These are phyloP conservation scores for Lecanicillium sp. DNA, from an alignment of 2,329 filamentous ascomycete genomes.

Conservation along the genomic window DNA sequence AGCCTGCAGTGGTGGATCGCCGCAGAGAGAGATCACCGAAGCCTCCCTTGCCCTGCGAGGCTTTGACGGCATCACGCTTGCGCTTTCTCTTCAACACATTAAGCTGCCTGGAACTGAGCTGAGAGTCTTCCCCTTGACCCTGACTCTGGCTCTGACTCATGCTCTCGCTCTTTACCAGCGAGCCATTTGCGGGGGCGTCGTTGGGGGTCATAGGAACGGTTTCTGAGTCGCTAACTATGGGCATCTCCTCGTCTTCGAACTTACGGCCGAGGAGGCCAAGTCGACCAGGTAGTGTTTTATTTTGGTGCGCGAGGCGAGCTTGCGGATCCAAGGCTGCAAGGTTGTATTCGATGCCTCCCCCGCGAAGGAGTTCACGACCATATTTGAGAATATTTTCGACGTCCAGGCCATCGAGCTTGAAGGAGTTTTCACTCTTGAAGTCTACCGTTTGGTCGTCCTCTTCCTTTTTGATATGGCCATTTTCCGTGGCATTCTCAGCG, in stretches of 20 bases:
- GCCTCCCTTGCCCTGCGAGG: constrained; percentile 75
- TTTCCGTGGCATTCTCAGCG: constrained; percentile 23
- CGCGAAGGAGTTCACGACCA: constrained; percentile 77
- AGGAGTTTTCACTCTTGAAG: constrained; percentile 49
- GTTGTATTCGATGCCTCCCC: constrained; percentile 77
- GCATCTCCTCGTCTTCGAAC: constrained; percentile 74
- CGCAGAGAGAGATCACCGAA: constrained; percentile 78
- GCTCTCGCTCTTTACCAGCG: constrained; percentile 26
- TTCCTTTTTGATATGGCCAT: constrained; percentile 45
- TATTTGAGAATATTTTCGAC: constrained; percentile 71
- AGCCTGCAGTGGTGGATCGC: constrained; percentile 50
- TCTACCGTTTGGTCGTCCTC: constrained; percentile 39
- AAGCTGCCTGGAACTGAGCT: constrained; percentile 83
- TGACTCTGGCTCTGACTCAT: constrained; percentile 30
- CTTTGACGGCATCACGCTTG: constrained; percentile 81
- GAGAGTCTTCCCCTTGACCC: constrained; percentile 51
- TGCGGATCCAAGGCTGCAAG: constrained; percentile 75
- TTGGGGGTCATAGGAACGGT: constrained; percentile 35
- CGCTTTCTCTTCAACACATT: constrained; percentile 93
- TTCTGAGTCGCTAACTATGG: constrained; percentile 40
- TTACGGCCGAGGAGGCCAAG: constrained; percentile 79
- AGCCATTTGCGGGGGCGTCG: constrained; percentile 27
- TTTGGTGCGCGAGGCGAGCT: constrained; percentile 74
- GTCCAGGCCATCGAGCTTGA: constrained; percentile 68
- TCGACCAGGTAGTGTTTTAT: constrained; percentile 75